These are phyloP conservation scores for Hymenoscyphus albidus DNA, from an alignment of 2,329 filamentous ascomycete species.

Conservation along the genomic window DNA sequence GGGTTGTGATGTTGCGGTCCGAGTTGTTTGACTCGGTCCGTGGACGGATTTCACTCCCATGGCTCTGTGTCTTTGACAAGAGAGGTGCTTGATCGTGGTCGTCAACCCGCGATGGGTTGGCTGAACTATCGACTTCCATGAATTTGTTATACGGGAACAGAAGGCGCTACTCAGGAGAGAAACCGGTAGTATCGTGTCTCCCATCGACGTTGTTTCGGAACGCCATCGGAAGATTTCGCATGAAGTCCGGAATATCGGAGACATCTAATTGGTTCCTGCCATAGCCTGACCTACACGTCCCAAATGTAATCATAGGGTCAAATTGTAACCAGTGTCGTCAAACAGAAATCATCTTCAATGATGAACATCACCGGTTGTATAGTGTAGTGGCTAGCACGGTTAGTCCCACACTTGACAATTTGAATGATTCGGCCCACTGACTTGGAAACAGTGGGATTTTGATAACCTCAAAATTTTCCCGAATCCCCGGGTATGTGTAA, in stretches of 20 bases:
- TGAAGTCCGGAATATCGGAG: background rate
- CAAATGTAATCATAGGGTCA: background rate
- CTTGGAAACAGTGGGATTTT: constrained; percentile 1
- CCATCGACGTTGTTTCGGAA: background rate
- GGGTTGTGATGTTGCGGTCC: background rate
- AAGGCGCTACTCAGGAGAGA: background rate
- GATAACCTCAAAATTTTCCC: constrained; percentile 1
- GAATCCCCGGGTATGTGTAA: background rate
- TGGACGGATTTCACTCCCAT: background rate
- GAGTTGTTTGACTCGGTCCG: background rate
- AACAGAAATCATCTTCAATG: background rate
- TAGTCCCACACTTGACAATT: background rate
- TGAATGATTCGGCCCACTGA: background rate
- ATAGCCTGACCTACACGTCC: background rate
- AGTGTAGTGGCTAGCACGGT: constrained; percentile 9
- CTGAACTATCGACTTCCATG: background rate
- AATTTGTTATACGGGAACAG: background rate
- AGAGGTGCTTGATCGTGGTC: background rate
- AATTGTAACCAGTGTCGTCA: background rate
- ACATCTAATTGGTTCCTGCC: background rate
- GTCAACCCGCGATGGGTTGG: background rate
- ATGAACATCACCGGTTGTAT: background rate
- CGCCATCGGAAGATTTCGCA: background rate
- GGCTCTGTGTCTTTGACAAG: background rate
- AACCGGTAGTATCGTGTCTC: too few relatives aligned